Evolutionary conservation across 2,329 filamentous ascomycete species (phyloP).

Genomic region (Colletotrichum noveboracense): DNA sequence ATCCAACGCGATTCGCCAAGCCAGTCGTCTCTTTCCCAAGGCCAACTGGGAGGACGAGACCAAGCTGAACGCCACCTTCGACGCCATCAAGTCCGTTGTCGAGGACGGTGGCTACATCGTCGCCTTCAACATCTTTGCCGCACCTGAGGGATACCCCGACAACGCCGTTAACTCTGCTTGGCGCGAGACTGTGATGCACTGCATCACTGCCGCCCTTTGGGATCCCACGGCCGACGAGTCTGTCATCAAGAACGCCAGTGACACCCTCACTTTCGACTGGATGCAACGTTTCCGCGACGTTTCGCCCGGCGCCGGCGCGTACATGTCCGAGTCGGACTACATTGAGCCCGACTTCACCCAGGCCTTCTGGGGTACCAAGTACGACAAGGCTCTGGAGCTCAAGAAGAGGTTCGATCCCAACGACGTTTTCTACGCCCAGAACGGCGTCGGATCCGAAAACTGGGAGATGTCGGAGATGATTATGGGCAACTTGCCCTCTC

Average conservation of each 20-base stretch:
- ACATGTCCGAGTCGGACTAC: slow-evolving; percentile 29
- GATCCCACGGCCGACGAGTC: slow-evolving; percentile 39
- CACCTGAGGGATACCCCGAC: slow-evolving; percentile 28
- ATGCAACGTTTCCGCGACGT: slow-evolving; percentile 39
- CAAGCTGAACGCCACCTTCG: slow-evolving; percentile 33
- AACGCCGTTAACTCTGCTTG: slow-evolving; percentile 55
- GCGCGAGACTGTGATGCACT: slow-evolving; percentile 43
- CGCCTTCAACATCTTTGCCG: slow-evolving; percentile 33
- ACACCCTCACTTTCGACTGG: slow-evolving; percentile 30
- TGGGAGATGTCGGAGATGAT: slow-evolving; percentile 23
- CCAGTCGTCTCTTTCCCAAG: slow-evolving; percentile 38
- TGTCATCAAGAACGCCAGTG: slow-evolving; percentile 30
- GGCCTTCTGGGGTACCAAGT: slow-evolving; percentile 25
- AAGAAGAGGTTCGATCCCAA: slow-evolving; percentile 23
- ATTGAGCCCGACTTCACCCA: slow-evolving; percentile 24
- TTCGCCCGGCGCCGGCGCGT: slow-evolving; percentile 23
- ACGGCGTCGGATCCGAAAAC: slow-evolving; percentile 21
- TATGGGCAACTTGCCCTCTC: slow-evolving; percentile 22
- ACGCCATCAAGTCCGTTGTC: slow-evolving; percentile 27
- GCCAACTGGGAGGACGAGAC: slow-evolving; percentile 32
- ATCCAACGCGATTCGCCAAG: slow-evolving; percentile 27
- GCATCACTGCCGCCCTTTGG: slow-evolving; percentile 30
- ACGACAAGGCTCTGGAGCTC: slow-evolving; percentile 15
- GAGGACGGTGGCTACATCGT: slow-evolving; percentile 31
- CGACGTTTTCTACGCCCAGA: slow-evolving; percentile 23